phyloP scores from a whole-genome alignment of 2,329 filamentous ascomycete species.

The Xylariaceae sp. region DNA sequence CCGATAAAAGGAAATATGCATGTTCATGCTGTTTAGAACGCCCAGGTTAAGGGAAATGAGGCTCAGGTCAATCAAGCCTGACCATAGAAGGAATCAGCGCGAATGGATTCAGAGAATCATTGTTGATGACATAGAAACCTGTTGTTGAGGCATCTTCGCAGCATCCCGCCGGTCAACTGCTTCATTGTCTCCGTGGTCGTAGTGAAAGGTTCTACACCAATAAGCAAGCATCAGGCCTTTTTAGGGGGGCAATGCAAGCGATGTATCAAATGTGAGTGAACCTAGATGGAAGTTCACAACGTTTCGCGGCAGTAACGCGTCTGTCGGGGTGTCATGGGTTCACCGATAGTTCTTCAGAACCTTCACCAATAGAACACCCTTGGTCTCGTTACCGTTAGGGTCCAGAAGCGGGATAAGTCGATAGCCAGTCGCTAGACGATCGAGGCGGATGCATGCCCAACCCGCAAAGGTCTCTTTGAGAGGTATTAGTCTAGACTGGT shows the following conservation, averaged over 20 bases:
- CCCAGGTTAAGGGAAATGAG: neutral
- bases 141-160: neutral
- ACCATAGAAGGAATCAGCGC: neutral
- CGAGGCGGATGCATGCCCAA: constrained; percentile 67
- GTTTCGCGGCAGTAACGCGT: neutral
- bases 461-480: constrained; percentile 38
- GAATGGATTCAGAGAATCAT: neutral
- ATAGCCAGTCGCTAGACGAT: constrained; percentile 62
- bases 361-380: constrained; percentile 59
- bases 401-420: constrained; percentile 61
- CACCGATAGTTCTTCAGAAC: constrained; percentile 55
- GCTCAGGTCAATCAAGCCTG: no score
- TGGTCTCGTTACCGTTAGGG: constrained; percentile 51
- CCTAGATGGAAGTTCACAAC: neutral
- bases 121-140: neutral
- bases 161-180: neutral
- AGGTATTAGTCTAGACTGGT: constrained; percentile 15
- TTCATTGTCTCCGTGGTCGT: neutral
- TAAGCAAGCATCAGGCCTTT: neutral
- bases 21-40: constrained; percentile 1
- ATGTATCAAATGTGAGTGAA: neutral
- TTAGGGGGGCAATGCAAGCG: constrained; percentile 4
- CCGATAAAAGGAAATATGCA: constrained; percentile 22
- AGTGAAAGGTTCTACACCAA: neutral
- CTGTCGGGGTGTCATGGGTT: neutral